Percentiles rank a stretch among this genome's conserved stretches.
Evolutionary conservation across 75 land plant species (phyloP).

Genomic region (Selaginella moellendorffii): DNA sequence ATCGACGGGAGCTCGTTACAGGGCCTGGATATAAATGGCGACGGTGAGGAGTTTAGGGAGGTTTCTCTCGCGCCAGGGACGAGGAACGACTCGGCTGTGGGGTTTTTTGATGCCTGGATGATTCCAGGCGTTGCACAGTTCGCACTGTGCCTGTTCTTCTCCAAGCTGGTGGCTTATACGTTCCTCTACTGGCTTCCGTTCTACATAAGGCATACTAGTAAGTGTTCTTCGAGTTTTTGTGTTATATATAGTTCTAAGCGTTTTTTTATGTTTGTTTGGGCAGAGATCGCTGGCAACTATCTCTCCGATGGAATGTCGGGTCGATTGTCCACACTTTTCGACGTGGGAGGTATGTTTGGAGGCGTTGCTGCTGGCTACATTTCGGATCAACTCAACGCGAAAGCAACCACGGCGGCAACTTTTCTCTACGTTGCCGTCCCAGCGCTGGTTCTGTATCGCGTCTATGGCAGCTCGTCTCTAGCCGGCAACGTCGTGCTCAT

Average conservation of each 20-base stretch:
- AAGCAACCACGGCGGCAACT: slow-evolving; percentile 55
- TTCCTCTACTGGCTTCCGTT: slow-evolving; percentile 68
- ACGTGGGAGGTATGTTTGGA: slow-evolving; percentile 71
- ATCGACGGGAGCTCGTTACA: neutral
- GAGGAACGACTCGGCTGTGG: slow-evolving; percentile 21
- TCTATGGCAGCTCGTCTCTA: slow-evolving; percentile 38
- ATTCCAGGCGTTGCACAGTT: slow-evolving; percentile 48
- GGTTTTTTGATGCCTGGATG: slow-evolving; percentile 56
- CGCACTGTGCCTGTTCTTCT: slow-evolving; percentile 58
- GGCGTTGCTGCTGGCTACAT: slow-evolving; percentile 66
- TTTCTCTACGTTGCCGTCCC: slow-evolving; percentile 63
- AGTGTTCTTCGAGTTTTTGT: neutral
- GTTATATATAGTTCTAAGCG: neutral
- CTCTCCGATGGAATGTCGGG: neutral
- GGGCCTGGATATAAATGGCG: neutral
- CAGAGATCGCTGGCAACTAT: neutral
- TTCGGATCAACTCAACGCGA: slow-evolving; percentile 55
- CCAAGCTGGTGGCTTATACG: slow-evolving; percentile 67
- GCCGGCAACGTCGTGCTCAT: slow-evolving; percentile 39
- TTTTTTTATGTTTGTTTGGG: neutral
- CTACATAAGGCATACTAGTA: slow-evolving; percentile 56
- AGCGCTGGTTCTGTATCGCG: slow-evolving; percentile 40
- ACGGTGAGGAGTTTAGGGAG: neutral
- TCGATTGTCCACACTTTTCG: slow-evolving; percentile 59
- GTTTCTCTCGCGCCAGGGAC: neutral